These are phyloP conservation scores for Mariannaea elegans DNA, from an alignment of 2,329 filamentous ascomycete species.

Conservation along the genomic window DNA sequence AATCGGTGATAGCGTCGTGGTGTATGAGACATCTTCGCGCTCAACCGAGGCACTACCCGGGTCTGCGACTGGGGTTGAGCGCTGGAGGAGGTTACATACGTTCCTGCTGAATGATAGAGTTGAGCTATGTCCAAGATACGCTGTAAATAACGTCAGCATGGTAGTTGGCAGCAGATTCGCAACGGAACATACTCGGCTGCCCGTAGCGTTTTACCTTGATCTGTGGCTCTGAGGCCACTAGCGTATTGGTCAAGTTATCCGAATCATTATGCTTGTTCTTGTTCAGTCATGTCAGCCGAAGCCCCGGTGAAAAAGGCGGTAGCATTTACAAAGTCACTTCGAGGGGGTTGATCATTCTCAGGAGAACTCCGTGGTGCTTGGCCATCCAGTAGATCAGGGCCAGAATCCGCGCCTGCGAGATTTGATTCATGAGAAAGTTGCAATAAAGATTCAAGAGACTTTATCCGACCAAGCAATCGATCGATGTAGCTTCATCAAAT, in stretches of 20 bases:
- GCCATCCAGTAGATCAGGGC: neutral
- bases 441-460: slow-evolving; percentile 24
- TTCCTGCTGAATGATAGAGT: slow-evolving; percentile 32
- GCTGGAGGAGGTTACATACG: slow-evolving; percentile 32
- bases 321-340: neutral
- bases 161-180: no score
- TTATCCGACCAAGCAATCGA: slow-evolving; percentile 25
- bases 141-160: slow-evolving; percentile 7
- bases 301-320: neutral
- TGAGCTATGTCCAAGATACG: slow-evolving; percentile 32
- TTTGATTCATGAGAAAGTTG: neutral
- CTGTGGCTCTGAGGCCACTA: slow-evolving; percentile 30
- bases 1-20: slow-evolving; percentile 21
- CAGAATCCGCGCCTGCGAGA: neutral
- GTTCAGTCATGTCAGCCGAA: neutral
- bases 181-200: slow-evolving; percentile 22
- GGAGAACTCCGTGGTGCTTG: neutral
- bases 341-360: neutral
- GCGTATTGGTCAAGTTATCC: slow-evolving; percentile 24
- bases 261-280: neutral
- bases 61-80: slow-evolving; percentile 20
- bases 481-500: slow-evolving; percentile 27
- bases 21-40: slow-evolving; percentile 28
- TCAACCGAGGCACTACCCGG: slow-evolving; percentile 26
- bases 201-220: slow-evolving; percentile 33